Evolutionary conservation across 2,329 filamentous ascomycete species (phyloP).

Genomic region (Botrytis porri): DNA sequence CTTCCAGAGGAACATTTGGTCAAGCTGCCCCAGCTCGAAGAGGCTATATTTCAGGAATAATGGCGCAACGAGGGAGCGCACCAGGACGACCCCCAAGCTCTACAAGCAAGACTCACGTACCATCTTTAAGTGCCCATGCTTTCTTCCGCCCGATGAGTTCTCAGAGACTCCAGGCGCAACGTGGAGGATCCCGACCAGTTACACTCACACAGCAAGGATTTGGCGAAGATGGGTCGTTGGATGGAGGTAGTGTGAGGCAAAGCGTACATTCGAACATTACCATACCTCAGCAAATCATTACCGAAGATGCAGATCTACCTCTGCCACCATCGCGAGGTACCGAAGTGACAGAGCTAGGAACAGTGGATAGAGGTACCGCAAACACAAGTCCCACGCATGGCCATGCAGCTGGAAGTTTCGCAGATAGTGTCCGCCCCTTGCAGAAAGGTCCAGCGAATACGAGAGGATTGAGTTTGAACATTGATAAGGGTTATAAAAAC

Average conservation of each 20-base stretch:
- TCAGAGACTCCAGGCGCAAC: slow-evolving; percentile 86
- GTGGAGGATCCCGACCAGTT: slow-evolving; percentile 54
- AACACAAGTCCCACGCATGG: slow-evolving; percentile 70
- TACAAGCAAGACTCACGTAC: slow-evolving; percentile 81
- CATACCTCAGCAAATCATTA: slow-evolving; percentile 29
- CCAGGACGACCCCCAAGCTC: slow-evolving; percentile 62
- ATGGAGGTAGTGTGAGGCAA: slow-evolving; percentile 50
- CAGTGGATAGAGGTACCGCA: slow-evolving; percentile 66
- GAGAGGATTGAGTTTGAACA: slow-evolving; percentile 53
- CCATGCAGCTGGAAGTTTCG: slow-evolving; percentile 59
- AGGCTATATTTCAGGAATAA: slow-evolving; percentile 21
- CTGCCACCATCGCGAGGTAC: slow-evolving; percentile 74
- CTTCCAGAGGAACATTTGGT: slow-evolving; percentile 50
- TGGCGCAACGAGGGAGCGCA: slow-evolving; percentile 33
- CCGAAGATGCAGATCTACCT: slow-evolving; percentile 51
- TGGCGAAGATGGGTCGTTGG: slow-evolving; percentile 44
- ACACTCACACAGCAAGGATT: slow-evolving; percentile 37
- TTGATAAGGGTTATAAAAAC: slow-evolving; percentile 57
- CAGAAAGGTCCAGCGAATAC: slow-evolving; percentile 38
- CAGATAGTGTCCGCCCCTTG: slow-evolving; percentile 77
- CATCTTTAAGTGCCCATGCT: slow-evolving; percentile 80
- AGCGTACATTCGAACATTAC: slow-evolving; percentile 54
- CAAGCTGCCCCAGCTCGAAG: slow-evolving; percentile 57
- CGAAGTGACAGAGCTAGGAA: slow-evolving; percentile 63
- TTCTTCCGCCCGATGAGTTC: slow-evolving; percentile 98